phyloP scores from a whole-genome alignment of 2,329 filamentous ascomycete species.

The Ophiosphaerella narmari region DNA sequence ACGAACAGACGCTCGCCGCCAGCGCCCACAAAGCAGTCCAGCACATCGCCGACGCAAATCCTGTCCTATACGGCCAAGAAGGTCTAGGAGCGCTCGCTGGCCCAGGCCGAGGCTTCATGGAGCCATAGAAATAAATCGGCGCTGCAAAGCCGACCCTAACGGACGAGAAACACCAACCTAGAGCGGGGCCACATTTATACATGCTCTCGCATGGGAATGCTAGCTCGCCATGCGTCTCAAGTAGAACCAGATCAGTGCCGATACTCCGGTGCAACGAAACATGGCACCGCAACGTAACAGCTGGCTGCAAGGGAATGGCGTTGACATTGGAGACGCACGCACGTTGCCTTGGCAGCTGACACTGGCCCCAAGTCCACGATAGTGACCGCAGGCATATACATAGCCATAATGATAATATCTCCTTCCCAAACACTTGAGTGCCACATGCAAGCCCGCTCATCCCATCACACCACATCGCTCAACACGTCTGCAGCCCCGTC shows the following conservation, averaged over 20 bases:
- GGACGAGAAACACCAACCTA: no score
- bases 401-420: not conserved
- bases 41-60: constrained; percentile 11
- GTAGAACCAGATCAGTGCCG: not conserved
- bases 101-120: constrained; percentile 26
- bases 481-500: no score
- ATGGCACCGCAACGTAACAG: not conserved
- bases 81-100: constrained; percentile 8
- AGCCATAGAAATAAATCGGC: constrained; percentile 11
- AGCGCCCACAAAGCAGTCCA: constrained; percentile 19
- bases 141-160: not conserved
- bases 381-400: not conserved
- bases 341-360: not conserved
- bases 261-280: not conserved
- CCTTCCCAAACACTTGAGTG: no score
- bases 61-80: constrained; percentile 7
- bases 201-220: not conserved
- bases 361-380: not conserved
- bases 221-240: not conserved
- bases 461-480: no score
- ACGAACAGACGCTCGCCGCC: constrained; percentile 53
- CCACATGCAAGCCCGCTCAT: no score
- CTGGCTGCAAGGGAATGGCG: not conserved
- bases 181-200: no score
- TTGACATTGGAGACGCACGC: not conserved